Evolutionary conservation across 371 early-diverging fungal species (phyloP).

Genomic region (Mucor irregularis): DNA sequence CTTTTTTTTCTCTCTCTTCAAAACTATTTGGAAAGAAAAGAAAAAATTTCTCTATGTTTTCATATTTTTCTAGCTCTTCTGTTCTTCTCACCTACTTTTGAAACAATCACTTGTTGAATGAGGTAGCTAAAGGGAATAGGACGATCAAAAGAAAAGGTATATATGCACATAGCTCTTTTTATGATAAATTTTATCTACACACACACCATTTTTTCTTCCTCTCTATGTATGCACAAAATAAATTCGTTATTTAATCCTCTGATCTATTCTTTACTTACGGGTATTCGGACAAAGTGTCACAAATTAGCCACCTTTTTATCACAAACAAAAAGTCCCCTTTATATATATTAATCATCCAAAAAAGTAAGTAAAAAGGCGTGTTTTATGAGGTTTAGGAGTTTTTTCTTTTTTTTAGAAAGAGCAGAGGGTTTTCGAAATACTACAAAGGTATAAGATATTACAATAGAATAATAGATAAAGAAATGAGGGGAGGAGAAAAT

Average conservation of each 20-base stretch:
- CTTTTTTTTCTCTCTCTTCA: background rate
- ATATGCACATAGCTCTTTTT: background rate
- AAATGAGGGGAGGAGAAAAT: background rate
- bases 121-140: no score
- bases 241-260: no score
- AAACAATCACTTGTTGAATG: background rate
- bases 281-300: background rate
- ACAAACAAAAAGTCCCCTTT: no score
- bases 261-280: no score
- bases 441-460: constrained; percentile 20
- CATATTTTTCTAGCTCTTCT: no score
- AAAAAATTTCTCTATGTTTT: no score
- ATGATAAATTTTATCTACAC: constrained; percentile 12
- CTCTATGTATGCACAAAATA: no score
- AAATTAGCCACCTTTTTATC: background rate
- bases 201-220: background rate
- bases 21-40: background rate
- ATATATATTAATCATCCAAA: no score
- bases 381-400: no score
- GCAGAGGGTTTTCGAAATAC: no score
- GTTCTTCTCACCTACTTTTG: background rate
- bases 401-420: no score
- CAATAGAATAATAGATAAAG: background rate
- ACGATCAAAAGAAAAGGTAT: background rate
- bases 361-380: no score